Base-by-base conservation (phyloP, 2,329 filamentous ascomycete genomes). In the Curvularia spicifera region DNA sequence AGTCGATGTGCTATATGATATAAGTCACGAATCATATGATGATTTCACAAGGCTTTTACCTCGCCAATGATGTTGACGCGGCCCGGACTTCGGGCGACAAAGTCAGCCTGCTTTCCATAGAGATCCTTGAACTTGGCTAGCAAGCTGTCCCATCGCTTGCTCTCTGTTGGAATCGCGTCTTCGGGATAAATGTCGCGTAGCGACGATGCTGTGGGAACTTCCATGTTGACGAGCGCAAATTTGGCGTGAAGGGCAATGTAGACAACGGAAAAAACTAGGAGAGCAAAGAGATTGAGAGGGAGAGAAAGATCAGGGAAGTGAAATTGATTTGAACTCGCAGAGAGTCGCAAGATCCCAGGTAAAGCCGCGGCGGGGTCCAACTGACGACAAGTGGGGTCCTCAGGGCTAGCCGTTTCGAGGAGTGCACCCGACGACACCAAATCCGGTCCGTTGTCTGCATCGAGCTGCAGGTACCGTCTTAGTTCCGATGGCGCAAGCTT, bases 31-130 rank as follows among this genome's bases (percentile, higher is more conserved):
- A 9, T n/a, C 5, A 33, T 1, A 2, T 13, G 26, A 9, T n/a
- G 18, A 12, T 20, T 9, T 5, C 9, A 40, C 33, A 51, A 2
- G 20, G 5, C 6, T 24, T 28, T 42, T 71, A 81, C 80, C 71
- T 99, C 95, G 77, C 95, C 95, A 75, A 99, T 97, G 73, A 99
- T 95, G 81, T 98, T 98, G 66, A 99, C 95, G 66, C 95, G 87
- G 59, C 95, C 95, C 1, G 95, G 95, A 54, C 93, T 97, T 63
- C 95, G 89, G 9, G 94, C 87, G 20, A 98, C 87, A 71, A 97
- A 97, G 58, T 90, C 85, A 39, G 93, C 88, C 15, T 83, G 80
- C 51, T 86, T 83, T 67, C 87, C 88, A 78, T 94, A 96, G 42
- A 80, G 81, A 57, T 84, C 78, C 66, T 88, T 81, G 79, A 98